A percentile compares a stretch with the other conserved stretches of the same genome.
These are phyloP conservation scores for Cetradonia linearis DNA, from an alignment of 495 filamentous ascomycete genomes.

Conservation along the genomic window DNA sequence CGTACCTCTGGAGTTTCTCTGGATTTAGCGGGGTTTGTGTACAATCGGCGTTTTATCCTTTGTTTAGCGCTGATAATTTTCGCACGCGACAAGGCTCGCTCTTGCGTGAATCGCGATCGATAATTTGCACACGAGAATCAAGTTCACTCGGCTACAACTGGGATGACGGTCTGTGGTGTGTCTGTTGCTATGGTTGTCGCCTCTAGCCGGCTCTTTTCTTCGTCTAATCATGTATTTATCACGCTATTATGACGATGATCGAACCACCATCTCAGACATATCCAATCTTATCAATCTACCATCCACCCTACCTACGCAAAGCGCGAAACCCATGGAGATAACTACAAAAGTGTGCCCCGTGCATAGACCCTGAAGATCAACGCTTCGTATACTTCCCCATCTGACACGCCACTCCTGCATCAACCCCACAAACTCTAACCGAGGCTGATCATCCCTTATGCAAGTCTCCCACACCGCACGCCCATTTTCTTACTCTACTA, in stretches of 20 bases:
- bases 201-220: too few relatives aligned
- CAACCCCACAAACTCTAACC: slow-evolving; percentile 8
- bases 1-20: not conserved
- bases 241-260: not conserved
- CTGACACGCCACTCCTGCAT: too few relatives aligned
- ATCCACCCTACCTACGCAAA: not conserved
- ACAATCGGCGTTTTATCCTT: too few relatives aligned
- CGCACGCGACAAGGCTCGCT: too few relatives aligned
- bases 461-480: not conserved
- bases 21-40: slow-evolving; percentile 7
- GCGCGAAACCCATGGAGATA: not conserved
- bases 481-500: not conserved
- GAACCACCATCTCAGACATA: not conserved
- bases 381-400: not conserved
- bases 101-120: too few relatives aligned
- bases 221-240: not conserved
- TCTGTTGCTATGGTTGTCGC: too few relatives aligned
- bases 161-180: too few relatives aligned
- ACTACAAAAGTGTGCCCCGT: not conserved
- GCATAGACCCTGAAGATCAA: not conserved
- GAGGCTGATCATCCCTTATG: not conserved
- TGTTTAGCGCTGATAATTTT: too few relatives aligned
- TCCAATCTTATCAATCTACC: not conserved
- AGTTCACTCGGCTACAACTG: too few relatives aligned
- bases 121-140: too few relatives aligned